Percentiles rank a stretch among this genome's conserved stretches.
These are phyloP conservation scores for Malus hybrid DNA, from an alignment of 331 rosid genomes.

Conservation along the genomic window DNA sequence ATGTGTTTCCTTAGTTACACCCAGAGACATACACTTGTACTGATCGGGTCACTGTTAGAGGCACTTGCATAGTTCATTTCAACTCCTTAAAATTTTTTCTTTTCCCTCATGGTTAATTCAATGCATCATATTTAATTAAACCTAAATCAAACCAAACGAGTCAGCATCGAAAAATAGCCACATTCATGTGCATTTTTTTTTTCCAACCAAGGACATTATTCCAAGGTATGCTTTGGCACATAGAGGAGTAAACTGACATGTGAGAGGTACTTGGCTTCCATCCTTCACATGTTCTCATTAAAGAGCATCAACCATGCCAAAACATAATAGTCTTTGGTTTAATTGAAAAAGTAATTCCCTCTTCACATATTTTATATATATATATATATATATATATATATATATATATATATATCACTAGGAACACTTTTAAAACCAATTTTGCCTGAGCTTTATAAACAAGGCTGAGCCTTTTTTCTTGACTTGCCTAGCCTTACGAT, in stretches of 20 bases:
- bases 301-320: background rate
- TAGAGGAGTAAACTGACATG: background rate
- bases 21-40: background rate
- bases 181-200: background rate
- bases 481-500: too few species aligned
- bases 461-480: too few species aligned
- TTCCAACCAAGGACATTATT: background rate
- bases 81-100: background rate
- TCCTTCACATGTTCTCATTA: background rate
- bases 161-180: background rate
- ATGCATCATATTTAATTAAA: background rate
- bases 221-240: slow-evolving; percentile 2
- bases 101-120: background rate
- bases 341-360: too few species aligned
- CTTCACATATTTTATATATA: too few species aligned
- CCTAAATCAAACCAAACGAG: background rate
- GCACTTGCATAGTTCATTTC: background rate
- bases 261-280: background rate
- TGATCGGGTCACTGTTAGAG: background rate
- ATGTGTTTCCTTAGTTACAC: background rate
- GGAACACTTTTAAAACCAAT: too few species aligned
- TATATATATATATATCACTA: too few species aligned
- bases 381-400: too few species aligned
- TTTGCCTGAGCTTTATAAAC: too few species aligned
- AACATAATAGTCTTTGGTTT: too few species aligned